These are phyloP conservation scores for Verticillium dahliae DNA, from an alignment of 2,329 filamentous ascomycete genomes.

Conservation along the genomic window DNA sequence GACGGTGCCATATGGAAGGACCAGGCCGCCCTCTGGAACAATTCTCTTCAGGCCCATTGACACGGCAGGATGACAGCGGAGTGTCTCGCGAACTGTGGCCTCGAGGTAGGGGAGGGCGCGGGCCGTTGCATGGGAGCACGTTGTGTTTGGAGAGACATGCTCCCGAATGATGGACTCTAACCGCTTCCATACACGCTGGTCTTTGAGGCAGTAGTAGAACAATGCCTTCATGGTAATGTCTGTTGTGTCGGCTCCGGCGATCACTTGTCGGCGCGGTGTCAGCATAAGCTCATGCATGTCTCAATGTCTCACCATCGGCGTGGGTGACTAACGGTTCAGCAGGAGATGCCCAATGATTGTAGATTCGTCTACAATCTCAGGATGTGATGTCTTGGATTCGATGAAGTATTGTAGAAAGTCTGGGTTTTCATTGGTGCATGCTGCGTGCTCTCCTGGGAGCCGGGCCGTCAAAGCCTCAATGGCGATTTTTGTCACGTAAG, in stretches of 20 bases:
- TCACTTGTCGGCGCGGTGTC: slow-evolving; percentile 10
- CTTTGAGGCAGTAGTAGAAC: slow-evolving; percentile 28
- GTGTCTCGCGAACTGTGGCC: slow-evolving; percentile 44
- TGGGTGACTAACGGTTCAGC: slow-evolving; percentile 15
- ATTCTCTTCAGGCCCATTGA: slow-evolving; percentile 42
- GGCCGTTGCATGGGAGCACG: slow-evolving; percentile 16
- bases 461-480: slow-evolving; percentile 11
- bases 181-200: slow-evolving; percentile 18
- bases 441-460: slow-evolving; percentile 3
- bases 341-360: slow-evolving; percentile 21
- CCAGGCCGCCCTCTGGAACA: slow-evolving; percentile 33
- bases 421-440: slow-evolving; percentile 7
- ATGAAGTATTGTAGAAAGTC: slow-evolving; percentile 27
- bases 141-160: neutral
- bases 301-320: neutral
- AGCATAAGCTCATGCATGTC: neutral
- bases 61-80: slow-evolving; percentile 41
- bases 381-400: slow-evolving; percentile 24
- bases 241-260: slow-evolving; percentile 30
- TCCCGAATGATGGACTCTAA: slow-evolving; percentile 27
- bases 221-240: slow-evolving; percentile 24
- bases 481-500: slow-evolving; percentile 13
- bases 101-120: slow-evolving; percentile 35
- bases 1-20: slow-evolving; percentile 25
- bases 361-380: slow-evolving; percentile 27